Evolutionary conservation across 2,329 filamentous ascomycete species (phyloP), one percentile per base, ranked within the genome.

Genomic region (Cercospora janseana): DNA sequence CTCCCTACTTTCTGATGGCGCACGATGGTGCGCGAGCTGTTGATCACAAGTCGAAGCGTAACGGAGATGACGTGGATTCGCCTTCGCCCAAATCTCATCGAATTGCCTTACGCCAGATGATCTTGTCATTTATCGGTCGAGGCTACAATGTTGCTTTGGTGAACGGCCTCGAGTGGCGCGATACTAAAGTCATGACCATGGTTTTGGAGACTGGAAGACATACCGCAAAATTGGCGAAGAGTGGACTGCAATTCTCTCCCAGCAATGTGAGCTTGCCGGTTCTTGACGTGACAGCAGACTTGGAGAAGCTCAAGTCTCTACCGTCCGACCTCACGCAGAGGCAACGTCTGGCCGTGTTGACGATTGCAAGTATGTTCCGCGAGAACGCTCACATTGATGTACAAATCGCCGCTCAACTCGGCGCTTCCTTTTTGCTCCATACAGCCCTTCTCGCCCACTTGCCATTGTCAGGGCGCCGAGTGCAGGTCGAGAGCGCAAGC

Each of bases 1-100:
- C 80, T 0, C 71, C 82, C 3, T 83, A 86, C 61, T 87, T 89
- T 58, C 69, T 88, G 45, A 78, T 90, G 72, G 80, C 79, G 45
- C 83, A 87, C 57, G 82, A 88, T 63, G 85, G 83, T 37, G 72
- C 73, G 32, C 46, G 49, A 9, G 41, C 63, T 15, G 49, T 46
- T 3, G 52, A 60, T 20, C 54, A 58, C 18, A 55, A 56, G n/a
- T 55, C 56, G n/a, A 60, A 58, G 34, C 46, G 54, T 29, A 46
- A 58, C 15, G 43, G 18, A 13, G 44, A 51, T 9, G 53, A 61
- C 9, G 42, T 38, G 15, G 46, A 46, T 7, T 38, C 56, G 32
- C 24, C 46, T 8, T 37, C 35, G 10, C 48, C 49, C 13, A 58
- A 28, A 29, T 15, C 54, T 9, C 52, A 62, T 45, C 55, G 61